Conservation (phyloP, 768 basidiomycete genomes). For the Cystobasidium tubakii region DNA sequence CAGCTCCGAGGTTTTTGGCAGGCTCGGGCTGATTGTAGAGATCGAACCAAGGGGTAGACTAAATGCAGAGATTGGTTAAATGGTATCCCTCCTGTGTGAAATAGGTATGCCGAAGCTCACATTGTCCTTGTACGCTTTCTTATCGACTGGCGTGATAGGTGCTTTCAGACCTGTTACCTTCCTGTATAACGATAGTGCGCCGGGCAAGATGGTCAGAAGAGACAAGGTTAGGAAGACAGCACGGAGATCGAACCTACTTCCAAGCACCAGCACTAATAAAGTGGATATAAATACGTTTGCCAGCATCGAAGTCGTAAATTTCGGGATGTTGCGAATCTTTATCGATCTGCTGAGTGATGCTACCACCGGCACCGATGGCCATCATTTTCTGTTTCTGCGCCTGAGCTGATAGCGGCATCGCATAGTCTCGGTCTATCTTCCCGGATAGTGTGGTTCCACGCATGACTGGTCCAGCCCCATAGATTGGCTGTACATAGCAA, state of each 20-base stretch:
- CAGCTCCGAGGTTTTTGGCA: not conserved
- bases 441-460: too few species aligned
- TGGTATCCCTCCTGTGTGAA: too few species aligned
- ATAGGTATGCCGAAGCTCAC: not conserved
- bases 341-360: constrained; percentile 29
- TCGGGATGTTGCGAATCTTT: not conserved
- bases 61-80: not conserved
- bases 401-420: not conserved
- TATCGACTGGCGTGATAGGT: not conserved
- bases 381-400: not conserved
- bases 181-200: not conserved
- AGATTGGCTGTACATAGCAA: not conserved
- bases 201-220: too few species aligned
- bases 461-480: too few species aligned
- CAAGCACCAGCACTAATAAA: constrained; percentile 16
- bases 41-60: constrained; percentile 23
- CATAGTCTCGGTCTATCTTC: not conserved
- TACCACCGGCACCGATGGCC: constrained; percentile 19
- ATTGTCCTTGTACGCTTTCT: constrained; percentile 8
- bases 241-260: constrained; percentile 11
- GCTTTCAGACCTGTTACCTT: not conserved
- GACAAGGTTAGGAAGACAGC: not conserved
- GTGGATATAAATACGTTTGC: constrained; percentile 15
- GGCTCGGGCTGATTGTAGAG: constrained; percentile 27
- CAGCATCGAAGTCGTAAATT: constrained; percentile 11